phyloP scores from a whole-genome alignment of 192 early-diverging fungal genomes.

The Coemansia sp. region DNA sequence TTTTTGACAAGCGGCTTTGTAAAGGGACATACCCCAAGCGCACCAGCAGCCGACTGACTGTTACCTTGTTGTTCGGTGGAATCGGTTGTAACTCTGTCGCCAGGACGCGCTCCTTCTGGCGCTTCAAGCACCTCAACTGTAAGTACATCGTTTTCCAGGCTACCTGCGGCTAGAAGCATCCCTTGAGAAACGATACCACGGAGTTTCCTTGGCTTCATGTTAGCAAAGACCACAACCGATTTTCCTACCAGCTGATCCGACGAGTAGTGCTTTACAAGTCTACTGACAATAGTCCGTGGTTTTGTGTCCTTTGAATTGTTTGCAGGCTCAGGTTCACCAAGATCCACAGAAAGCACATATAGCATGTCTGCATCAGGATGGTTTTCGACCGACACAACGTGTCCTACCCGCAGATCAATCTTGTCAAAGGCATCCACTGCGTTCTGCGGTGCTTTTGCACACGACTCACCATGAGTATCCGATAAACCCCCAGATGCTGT shows the following conservation, averaged over 20 bases:
- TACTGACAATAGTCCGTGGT: constrained; percentile 29
- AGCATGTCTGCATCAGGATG: constrained; percentile 31
- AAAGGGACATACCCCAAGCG: neutral
- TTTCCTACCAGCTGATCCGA: constrained; percentile 20
- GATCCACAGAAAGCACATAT: constrained; percentile 23
- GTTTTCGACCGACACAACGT: constrained; percentile 9
- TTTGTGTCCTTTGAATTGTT: neutral
- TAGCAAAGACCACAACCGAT: constrained; percentile 29
- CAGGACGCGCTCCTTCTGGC: constrained; percentile 9
- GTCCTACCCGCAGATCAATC: constrained; percentile 25
- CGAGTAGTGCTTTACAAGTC: constrained; percentile 29
- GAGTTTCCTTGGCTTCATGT: constrained; percentile 37
- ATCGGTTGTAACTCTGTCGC: constrained; percentile 9
- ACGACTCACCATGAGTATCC: neutral
- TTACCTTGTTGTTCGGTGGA: neutral
- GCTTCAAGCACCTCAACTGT: constrained; percentile 37
- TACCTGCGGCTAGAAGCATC: constrained; percentile 36
- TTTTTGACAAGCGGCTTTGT: constrained; percentile 20
- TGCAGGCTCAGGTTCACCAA: constrained; percentile 16
- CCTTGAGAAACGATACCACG: constrained; percentile 33
- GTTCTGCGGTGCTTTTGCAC: neutral
- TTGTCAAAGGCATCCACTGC: constrained; percentile 15
- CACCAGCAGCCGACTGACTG: neutral
- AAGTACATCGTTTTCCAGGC: neutral
- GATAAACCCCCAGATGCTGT: neutral